phyloP scores from a whole-genome alignment of 2,329 filamentous ascomycete genomes.

The Fusarium xyrophilum region DNA sequence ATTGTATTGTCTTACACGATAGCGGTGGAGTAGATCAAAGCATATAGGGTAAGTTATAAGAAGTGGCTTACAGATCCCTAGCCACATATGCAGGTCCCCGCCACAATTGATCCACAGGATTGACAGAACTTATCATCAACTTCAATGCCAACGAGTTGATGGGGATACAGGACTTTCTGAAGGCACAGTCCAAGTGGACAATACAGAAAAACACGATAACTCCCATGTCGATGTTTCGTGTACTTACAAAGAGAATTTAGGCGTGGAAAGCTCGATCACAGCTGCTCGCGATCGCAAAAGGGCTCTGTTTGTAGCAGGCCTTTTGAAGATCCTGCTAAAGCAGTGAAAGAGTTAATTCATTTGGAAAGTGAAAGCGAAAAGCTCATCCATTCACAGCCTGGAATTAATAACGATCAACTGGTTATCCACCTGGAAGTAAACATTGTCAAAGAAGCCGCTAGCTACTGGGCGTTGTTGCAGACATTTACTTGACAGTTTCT shows the following conservation, averaged over 20 bases:
- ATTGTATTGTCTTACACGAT: background rate
- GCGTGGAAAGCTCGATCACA: constrained; percentile 16
- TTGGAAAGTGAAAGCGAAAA: constrained; percentile 5
- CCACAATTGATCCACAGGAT: constrained; percentile 37
- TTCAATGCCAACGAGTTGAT: constrained; percentile 21
- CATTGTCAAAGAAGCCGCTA: background rate
- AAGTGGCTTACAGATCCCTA: constrained; percentile 23
- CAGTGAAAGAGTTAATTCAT: constrained; percentile 26
- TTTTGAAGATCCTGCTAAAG: constrained; percentile 35
- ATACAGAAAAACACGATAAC: background rate
- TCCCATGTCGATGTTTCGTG: constrained; percentile 2
- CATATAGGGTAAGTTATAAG: background rate
- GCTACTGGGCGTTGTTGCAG: constrained; percentile 1
- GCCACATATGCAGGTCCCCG: constrained; percentile 25
- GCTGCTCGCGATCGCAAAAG: constrained; percentile 35
- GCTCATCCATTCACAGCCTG: background rate
- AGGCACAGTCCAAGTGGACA: constrained; percentile 24
- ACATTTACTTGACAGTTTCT: constrained; percentile 9
- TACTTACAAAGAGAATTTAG: background rate
- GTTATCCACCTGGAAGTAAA: background rate
- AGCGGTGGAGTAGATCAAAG: background rate
- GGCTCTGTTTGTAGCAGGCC: constrained; percentile 36
- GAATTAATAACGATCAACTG: background rate
- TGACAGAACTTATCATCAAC: constrained; percentile 40
- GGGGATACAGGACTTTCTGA: constrained; percentile 21